Base-by-base conservation (phyloP, 176 grass and related monocot species). In the Ensete ventricosum region DNA sequence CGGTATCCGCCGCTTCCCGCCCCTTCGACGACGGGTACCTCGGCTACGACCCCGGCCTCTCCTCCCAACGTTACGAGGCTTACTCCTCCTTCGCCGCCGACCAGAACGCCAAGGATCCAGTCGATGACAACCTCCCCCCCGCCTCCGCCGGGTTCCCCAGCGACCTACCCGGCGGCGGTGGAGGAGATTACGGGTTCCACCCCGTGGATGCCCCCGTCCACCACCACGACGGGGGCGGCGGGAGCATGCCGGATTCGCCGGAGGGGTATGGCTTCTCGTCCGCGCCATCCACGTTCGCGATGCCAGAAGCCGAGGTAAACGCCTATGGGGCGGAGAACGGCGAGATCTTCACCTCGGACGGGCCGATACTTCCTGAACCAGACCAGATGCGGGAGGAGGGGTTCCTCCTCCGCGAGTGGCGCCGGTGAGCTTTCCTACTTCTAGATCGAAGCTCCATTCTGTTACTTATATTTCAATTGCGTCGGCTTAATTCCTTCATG, bases 351-450 rank as follows among this genome's bases (percentile, higher is more conserved):
- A 25, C 71, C 51, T 54, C 71, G 3, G 71, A 73, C 71, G 71
- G 71, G 1, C 71, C 71, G 21, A 16, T 54, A 5, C 71, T 73
- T 16, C 71, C 71, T 20, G 71, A 73, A 11, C 71, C 53, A 22
- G 71, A 73, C 25, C 52, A 73, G 71, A 73, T 73, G 71, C 71
- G 71, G 52, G 71, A 73, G 52, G 71, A 73, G 23, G 71, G 71
- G 2, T 73, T 73, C 21, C 50, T 73, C 2, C 71, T 49, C 21
- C 71, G 71, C 11, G 71, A 73, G 23, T 73, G 71, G 71, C 71
- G 71, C 52, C 71, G 71, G 71, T 73, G n/a, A 73, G 71, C n/a
- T 1, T 50, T 22, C n/a, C n/a, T 49, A 43, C 17, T 17, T 69
- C 50, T 49, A 17, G 66, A 69, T 69, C 66, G 63, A 4, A 25